Evolutionary conservation across 108 stramenopile genomes (phyloP).

Genomic region (Aurantiochytrium sp.): DNA sequence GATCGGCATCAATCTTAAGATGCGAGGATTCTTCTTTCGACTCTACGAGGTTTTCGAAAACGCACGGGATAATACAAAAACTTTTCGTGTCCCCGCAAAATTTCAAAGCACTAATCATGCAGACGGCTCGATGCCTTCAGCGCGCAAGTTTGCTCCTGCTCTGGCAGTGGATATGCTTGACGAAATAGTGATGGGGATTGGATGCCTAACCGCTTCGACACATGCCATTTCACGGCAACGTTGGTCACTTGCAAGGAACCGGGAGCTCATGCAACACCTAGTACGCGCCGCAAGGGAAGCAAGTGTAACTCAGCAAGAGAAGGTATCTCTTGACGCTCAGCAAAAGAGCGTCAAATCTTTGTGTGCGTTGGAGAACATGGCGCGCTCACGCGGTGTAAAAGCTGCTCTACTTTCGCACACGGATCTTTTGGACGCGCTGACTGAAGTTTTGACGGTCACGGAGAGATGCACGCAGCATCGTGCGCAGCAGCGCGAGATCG

Average conservation of each 20-base stretch:
- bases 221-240: too few species aligned
- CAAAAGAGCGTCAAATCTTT: too few species aligned
- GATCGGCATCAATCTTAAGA: not conserved
- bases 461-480: not conserved
- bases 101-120: not conserved
- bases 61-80: not conserved
- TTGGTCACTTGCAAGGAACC: too few species aligned
- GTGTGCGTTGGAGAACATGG: not conserved
- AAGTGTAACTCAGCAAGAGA: too few species aligned
- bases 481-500: not conserved
- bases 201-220: too few species aligned
- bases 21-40: not conserved
- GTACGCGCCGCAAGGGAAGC: too few species aligned
- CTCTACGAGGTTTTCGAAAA: not conserved
- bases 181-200: too few species aligned
- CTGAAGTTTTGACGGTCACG: not conserved
- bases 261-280: too few species aligned
- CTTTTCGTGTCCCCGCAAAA: not conserved
- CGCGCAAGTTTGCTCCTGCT: too few species aligned
- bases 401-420: not conserved
- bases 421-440: not conserved
- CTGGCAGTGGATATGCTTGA: too few species aligned
- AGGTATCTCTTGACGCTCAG: too few species aligned
- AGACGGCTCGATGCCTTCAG: too few species aligned
- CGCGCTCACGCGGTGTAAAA: not conserved